A percentile compares a stretch with the other conserved stretches of the same genome.
Conservation (phyloP, 2,329 filamentous ascomycete genomes). For the Aspergillus quadrilineatus region DNA sequence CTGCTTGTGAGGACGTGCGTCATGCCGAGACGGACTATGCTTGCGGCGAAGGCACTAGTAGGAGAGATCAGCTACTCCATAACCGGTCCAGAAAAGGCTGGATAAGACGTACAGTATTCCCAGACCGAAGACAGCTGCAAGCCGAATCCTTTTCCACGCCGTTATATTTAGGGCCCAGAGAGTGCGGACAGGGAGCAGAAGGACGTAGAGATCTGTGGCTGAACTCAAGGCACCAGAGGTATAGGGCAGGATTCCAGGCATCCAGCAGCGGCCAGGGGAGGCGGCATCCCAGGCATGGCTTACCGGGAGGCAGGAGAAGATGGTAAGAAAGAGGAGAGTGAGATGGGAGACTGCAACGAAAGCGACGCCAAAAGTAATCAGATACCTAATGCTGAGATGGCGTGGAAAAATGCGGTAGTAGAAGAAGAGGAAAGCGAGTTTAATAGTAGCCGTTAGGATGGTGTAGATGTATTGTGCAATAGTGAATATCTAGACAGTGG, state of each 20-base stretch:
- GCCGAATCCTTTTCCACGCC: background rate
- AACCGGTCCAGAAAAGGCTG: background rate
- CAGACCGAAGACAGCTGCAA: background rate
- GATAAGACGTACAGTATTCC: background rate
- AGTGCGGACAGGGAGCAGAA: background rate
- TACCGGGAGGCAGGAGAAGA: constrained; percentile 12
- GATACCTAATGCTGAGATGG: constrained; percentile 18
- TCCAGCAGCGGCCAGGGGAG: constrained; percentile 5
- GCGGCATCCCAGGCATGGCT: constrained; percentile 6
- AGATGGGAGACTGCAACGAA: constrained; percentile 9
- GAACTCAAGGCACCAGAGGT: background rate
- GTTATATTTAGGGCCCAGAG: background rate
- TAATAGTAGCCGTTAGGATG: constrained; percentile 20
- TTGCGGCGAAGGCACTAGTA: background rate
- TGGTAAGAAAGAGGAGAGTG: constrained; percentile 14
- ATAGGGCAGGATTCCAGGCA: background rate
- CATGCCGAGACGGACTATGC: background rate
- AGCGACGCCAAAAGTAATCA: constrained; percentile 4
- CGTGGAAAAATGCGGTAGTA: constrained; percentile 31
- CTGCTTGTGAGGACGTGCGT: background rate
- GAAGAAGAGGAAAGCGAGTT: constrained; percentile 30
- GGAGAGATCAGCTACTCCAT: background rate
- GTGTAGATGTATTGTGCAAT: background rate
- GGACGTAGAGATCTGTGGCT: background rate
- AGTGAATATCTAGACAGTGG: background rate